Conservation (phyloP, 148 eudicot genomes). For the Amaranthus palmeri region DNA sequence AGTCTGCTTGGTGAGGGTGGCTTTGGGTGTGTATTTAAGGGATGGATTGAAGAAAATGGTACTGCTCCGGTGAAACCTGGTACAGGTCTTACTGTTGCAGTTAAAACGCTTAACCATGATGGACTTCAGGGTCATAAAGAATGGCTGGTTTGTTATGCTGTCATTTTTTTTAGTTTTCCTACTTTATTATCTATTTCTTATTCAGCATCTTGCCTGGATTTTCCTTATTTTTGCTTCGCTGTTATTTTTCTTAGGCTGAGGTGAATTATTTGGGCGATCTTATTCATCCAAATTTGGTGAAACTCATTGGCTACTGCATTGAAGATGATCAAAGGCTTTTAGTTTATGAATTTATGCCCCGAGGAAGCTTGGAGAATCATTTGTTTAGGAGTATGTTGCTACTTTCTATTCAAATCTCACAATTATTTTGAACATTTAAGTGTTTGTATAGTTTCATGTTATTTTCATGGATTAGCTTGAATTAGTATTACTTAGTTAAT, state of each 20-base stretch:
- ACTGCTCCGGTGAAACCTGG: slow-evolving; percentile 79
- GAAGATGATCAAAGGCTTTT: slow-evolving; percentile 84
- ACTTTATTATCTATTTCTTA: neutral
- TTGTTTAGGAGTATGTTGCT: slow-evolving; percentile 63
- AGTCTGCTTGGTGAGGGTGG: slow-evolving; percentile 80
- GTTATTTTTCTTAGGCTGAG: slow-evolving; percentile 50
- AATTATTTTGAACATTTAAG: slow-evolving; percentile 3
- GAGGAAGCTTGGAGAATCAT: slow-evolving; percentile 85
- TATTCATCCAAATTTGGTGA: slow-evolving; percentile 66
- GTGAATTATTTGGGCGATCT: slow-evolving; percentile 73
- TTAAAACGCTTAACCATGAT: slow-evolving; percentile 73
- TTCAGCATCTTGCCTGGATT: neutral
- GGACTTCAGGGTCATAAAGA: slow-evolving; percentile 88
- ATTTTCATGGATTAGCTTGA: neutral
- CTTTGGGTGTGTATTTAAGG: slow-evolving; percentile 76
- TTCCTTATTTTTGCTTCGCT: slow-evolving; percentile 2
- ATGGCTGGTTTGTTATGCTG: slow-evolving; percentile 57
- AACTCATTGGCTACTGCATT: slow-evolving; percentile 65
- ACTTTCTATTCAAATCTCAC: slow-evolving; percentile 1
- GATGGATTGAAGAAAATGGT: slow-evolving; percentile 76
- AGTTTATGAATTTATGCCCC: slow-evolving; percentile 74
- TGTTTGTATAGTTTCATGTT: neutral
- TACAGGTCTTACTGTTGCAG: slow-evolving; percentile 75
- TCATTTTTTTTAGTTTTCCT: neutral
- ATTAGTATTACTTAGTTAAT: neutral